Evolutionary conservation across 2,329 filamentous ascomycete species (phyloP).

Genomic region (Phyllosticta citrichinensis): DNA sequence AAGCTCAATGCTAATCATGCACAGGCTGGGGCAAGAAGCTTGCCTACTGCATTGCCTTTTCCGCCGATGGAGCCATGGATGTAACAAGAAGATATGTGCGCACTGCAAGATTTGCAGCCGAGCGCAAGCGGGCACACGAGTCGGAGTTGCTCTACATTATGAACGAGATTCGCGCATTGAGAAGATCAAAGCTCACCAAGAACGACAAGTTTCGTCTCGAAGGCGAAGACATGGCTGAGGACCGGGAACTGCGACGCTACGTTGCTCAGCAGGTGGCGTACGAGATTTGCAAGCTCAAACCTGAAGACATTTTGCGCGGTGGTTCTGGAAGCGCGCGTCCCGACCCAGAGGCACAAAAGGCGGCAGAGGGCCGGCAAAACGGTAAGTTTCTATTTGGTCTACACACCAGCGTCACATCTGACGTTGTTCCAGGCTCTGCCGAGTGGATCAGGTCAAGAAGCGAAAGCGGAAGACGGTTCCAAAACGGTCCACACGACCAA

Average conservation of each 20-base stretch:
- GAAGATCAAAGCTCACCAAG: constrained; percentile 76
- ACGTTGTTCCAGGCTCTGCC: constrained; percentile 15
- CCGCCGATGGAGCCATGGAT: constrained; percentile 68
- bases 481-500: constrained; percentile 29
- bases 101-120: constrained; percentile 60
- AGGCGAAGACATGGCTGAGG: constrained; percentile 68
- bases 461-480: constrained; percentile 25
- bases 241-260: constrained; percentile 63
- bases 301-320: constrained; percentile 28
- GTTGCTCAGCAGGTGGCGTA: constrained; percentile 65
- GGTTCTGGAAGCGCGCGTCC: constrained; percentile 18
- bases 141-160: constrained; percentile 85
- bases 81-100: constrained; percentile 61
- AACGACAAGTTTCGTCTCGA: constrained; percentile 72
- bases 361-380: constrained; percentile 34
- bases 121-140: constrained; percentile 72
- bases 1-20: constrained; percentile 12
- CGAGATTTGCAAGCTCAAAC: constrained; percentile 60
- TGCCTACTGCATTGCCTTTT: constrained; percentile 95
- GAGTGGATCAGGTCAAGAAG: constrained; percentile 28
- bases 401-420: not conserved
- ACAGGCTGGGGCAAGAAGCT: constrained; percentile 87
- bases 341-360: constrained; percentile 39
- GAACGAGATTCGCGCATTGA: constrained; percentile 78
- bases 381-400: constrained; percentile 9